A percentile compares a stretch with the other conserved stretches of the same genome.
phyloP scores from a whole-genome alignment of 1,284 basidiomycete species.

The Leccinum griseonigrum region DNA sequence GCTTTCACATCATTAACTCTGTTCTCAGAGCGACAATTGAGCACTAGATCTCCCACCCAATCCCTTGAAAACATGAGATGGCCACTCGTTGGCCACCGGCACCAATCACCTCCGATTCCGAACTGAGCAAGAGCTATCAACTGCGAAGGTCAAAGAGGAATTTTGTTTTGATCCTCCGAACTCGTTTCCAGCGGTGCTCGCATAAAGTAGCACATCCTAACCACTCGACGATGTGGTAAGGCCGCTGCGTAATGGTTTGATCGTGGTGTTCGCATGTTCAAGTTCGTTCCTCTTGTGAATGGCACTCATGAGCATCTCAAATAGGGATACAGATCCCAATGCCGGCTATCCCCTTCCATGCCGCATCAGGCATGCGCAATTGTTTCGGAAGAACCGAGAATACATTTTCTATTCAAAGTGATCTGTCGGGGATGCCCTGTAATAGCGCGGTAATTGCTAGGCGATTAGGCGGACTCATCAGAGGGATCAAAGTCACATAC shows the following conservation, averaged over 20 bases:
- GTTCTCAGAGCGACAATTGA: background rate
- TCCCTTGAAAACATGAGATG: background rate
- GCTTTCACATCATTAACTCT: background rate
- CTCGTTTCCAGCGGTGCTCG: background rate
- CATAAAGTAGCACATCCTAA: background rate
- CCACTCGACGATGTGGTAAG: background rate
- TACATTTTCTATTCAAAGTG: background rate
- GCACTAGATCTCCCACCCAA: background rate
- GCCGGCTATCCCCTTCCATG: background rate
- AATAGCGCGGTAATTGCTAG: background rate
- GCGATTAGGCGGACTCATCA: too few relatives aligned
- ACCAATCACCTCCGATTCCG: background rate
- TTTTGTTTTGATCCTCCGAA: background rate
- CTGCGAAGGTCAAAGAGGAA: background rate
- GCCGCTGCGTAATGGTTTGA: background rate
- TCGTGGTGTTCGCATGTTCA: background rate
- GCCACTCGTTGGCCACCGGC: background rate
- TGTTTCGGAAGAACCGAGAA: background rate
- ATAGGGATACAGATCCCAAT: background rate
- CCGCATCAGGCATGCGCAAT: background rate
- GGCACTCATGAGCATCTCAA: background rate
- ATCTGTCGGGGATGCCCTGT: background rate
- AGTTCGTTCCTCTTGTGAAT: background rate
- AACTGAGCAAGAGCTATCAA: background rate
- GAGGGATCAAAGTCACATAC: background rate